Evolutionary conservation across 192 early-diverging fungal species (phyloP), one percentile per base, ranked within the genome.

Genomic region (Gryganskiella cystojenkinii): DNA sequence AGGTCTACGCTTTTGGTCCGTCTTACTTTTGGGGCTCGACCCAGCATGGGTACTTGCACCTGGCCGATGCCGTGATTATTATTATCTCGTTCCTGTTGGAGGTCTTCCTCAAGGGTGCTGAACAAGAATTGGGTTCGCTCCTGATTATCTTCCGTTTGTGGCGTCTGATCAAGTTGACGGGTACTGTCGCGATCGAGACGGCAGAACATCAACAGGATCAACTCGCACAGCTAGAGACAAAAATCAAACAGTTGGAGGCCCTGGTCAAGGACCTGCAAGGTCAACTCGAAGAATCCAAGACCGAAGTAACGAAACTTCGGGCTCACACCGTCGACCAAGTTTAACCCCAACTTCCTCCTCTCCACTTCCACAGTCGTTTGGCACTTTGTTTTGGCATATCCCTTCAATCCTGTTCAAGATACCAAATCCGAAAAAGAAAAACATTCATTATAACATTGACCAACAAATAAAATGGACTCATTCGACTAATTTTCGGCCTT

Each of bases 121-220:
- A 86, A 28, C 72, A 84, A 49, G 85, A 88, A 53, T 67, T 86
- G 20, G 83, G 80, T 10, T 75, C 81, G 27, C 68, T 88, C 5
- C 67, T 88, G 52, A 83, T 88, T 34, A 74, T 86, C 35, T 85
- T 88, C 64, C 83, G 87, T 65, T 64, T 86, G 17, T 88, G 87
- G 87, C 71, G 84, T 45, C 40, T 86, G 11, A 65, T 86, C 56
- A 83, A 86, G 46, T 67, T 81, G 30, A 61, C 80, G 42, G 76
- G 81, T 34, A 61, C 72, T 2, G 80, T 83, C 24, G 76, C 81
- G 2, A 71, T 76, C 40, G 80, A 82, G 3, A 53, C 83, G 6
- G 53, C 45, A 15, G 63, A 65, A 37, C 64, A 73, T 25, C 33
- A 45, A 17, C 57, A 59, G 17, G 25, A 20, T 17, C 19, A 30